Conservation (phyloP, 371 early-diverging fungal genomes). For the Rhizopus arrhizus region DNA sequence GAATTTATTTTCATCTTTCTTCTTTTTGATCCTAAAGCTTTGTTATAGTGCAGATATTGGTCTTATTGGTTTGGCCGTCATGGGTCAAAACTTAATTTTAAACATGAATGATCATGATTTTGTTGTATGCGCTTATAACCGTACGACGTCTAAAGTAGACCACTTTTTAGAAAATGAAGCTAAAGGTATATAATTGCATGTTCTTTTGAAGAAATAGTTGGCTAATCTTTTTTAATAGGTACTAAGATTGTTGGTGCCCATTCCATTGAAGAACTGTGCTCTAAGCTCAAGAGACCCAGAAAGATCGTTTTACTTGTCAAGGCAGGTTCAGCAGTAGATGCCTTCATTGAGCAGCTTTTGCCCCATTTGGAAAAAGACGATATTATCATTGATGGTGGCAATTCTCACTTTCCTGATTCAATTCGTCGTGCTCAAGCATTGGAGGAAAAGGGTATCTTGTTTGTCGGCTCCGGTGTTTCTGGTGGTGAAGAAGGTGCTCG, state of each 20-base stretch:
- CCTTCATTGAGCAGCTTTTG: conserved; percentile 88
- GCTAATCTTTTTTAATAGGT: conserved; percentile 26
- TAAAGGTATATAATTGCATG: conserved; percentile 56
- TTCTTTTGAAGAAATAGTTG: too few relatives aligned
- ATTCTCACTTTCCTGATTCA: conserved; percentile 98
- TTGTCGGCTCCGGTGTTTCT: conserved; percentile 98
- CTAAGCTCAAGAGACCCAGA: conserved; percentile 91
- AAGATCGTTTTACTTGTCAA: conserved; percentile 98
- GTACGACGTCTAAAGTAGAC: conserved; percentile 95
- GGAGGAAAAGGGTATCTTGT: conserved; percentile 87
- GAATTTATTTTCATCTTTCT: not conserved
- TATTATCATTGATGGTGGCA: conserved; percentile 99
- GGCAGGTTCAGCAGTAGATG: conserved; percentile 96
- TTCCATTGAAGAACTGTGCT: conserved; percentile 90
- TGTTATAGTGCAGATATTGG: conserved; percentile 93
- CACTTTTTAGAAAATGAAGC: conserved; percentile 93
- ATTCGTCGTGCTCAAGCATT: conserved; percentile 88
- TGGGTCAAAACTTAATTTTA: conserved; percentile 98
- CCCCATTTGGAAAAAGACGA: conserved; percentile 90
- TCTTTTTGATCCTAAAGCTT: not conserved
- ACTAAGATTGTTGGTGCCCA: conserved; percentile 94
- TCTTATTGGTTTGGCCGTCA: conserved; percentile 99
- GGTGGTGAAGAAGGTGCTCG: conserved; percentile 99
- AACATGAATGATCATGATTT: conserved; percentile 98
- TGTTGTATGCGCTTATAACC: conserved; percentile 94